Conservation (phyloP, 2,329 filamentous ascomycete genomes). For the Fusarium redolens region DNA sequence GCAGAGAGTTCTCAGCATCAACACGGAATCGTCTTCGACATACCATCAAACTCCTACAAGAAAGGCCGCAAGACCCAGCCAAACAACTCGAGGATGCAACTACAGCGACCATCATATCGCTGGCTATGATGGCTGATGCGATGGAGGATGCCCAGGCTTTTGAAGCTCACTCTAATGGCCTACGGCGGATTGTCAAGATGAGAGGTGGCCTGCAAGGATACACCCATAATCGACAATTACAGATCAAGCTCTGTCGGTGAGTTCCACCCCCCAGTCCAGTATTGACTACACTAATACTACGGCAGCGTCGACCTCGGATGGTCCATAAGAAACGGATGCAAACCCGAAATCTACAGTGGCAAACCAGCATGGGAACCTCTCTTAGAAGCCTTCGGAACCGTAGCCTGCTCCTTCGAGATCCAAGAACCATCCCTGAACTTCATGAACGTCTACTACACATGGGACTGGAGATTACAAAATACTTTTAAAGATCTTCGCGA, state of each 20-base stretch:
- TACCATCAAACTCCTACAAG: conserved; percentile 34
- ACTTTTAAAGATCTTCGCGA: conserved; percentile 47
- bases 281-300: not conserved
- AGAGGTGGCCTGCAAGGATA: conserved; percentile 44
- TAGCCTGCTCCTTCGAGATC: not conserved
- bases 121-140: conserved; percentile 41
- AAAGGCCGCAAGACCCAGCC: conserved; percentile 23
- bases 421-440: conserved; percentile 7
- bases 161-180: conserved; percentile 35
- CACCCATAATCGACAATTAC: conserved; percentile 39
- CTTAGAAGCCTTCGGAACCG: not conserved
- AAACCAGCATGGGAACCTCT: conserved; percentile 37
- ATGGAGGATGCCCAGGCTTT: conserved; percentile 33
- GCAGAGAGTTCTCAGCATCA: conserved; percentile 11
- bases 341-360: conserved; percentile 36
- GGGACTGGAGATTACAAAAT: conserved; percentile 42
- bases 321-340: conserved; percentile 42
- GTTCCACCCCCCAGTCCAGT: not conserved
- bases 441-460: conserved; percentile 12
- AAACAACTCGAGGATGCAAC: conserved; percentile 37
- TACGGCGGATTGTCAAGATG: conserved; percentile 43
- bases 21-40: conserved; percentile 26
- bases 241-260: conserved; percentile 47
- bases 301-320: conserved; percentile 45
- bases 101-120: conserved; percentile 28